Conservation (phyloP, 2,329 filamentous ascomycete species). For the Fusarium sp. region DNA sequence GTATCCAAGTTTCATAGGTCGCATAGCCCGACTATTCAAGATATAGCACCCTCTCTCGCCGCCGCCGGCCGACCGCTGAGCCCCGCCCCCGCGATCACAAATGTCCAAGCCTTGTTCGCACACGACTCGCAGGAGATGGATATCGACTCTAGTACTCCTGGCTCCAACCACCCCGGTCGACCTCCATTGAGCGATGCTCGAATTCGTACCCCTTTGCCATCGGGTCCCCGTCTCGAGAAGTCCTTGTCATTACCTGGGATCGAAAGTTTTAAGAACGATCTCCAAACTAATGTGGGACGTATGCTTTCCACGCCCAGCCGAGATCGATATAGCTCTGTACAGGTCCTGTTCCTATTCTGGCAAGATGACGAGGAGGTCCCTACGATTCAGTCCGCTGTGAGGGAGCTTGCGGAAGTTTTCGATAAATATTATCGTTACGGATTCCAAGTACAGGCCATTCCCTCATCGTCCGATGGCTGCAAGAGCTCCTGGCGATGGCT, state of each 20-base stretch:
- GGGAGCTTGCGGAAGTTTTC: slow-evolving; percentile 65
- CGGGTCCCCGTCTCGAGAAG: slow-evolving; percentile 68
- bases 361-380: slow-evolving; percentile 64
- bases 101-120: slow-evolving; percentile 56
- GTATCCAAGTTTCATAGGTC: slow-evolving; percentile 66
- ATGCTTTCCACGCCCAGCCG: slow-evolving; percentile 65
- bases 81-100: slow-evolving; percentile 57
- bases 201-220: slow-evolving; percentile 68
- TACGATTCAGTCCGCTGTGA: slow-evolving; percentile 57
- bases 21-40: slow-evolving; percentile 64
- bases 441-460: slow-evolving; percentile 64
- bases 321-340: slow-evolving; percentile 66
- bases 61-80: slow-evolving; percentile 61
- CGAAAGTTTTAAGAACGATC: slow-evolving; percentile 64
- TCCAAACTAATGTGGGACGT: slow-evolving; percentile 64
- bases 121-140: slow-evolving; percentile 69
- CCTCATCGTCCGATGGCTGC: slow-evolving; percentile 61
- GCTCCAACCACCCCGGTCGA: slow-evolving; percentile 55
- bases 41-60: slow-evolving; percentile 60
- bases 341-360: slow-evolving; percentile 69
- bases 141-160: slow-evolving; percentile 58
- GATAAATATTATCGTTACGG: slow-evolving; percentile 66
- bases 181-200: slow-evolving; percentile 62
- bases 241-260: slow-evolving; percentile 63
- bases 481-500: slow-evolving; percentile 68